These are phyloP conservation scores for Orbilia quercus DNA, from an alignment of 2,329 filamentous ascomycete genomes.

Conservation along the genomic window DNA sequence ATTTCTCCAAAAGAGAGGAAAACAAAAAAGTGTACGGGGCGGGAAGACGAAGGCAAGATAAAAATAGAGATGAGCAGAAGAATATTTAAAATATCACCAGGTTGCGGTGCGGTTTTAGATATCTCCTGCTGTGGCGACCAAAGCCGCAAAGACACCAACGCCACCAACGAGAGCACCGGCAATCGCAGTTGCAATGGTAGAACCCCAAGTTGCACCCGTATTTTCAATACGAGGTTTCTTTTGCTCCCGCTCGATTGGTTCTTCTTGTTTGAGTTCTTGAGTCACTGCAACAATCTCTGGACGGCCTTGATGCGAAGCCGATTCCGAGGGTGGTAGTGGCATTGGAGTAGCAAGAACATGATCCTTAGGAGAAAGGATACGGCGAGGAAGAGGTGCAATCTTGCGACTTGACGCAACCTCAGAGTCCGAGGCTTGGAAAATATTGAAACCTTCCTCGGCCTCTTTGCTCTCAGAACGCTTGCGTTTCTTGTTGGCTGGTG, in stretches of 20 bases:
- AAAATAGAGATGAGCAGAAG: constrained; percentile 8
- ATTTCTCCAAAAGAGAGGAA: constrained; percentile 3
- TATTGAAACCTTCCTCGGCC: constrained; percentile 6
- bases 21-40: constrained; percentile 37
- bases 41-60: constrained; percentile 9
- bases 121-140: constrained; percentile 63
- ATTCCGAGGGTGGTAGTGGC: constrained; percentile 53
- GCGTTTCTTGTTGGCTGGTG: constrained; percentile 41
- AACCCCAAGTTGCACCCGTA: constrained; percentile 51
- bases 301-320: constrained; percentile 54
- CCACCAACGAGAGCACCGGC: constrained; percentile 62
- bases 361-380: constrained; percentile 20
- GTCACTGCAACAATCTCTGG: constrained; percentile 18
- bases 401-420: constrained; percentile 20
- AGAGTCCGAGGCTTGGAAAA: neutral
- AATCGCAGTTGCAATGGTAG: constrained; percentile 61
- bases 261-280: constrained; percentile 32
- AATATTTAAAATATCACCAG: neutral
- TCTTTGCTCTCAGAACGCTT: constrained; percentile 39
- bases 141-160: constrained; percentile 62
- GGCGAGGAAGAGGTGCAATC: constrained; percentile 26
- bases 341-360: constrained; percentile 25
- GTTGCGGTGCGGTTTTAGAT: constrained; percentile 14
- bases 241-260: constrained; percentile 46
- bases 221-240: constrained; percentile 57